Evolutionary conservation across 306 rosid genomes (phyloP).

Genomic region (Cicer chorassanicum): DNA sequence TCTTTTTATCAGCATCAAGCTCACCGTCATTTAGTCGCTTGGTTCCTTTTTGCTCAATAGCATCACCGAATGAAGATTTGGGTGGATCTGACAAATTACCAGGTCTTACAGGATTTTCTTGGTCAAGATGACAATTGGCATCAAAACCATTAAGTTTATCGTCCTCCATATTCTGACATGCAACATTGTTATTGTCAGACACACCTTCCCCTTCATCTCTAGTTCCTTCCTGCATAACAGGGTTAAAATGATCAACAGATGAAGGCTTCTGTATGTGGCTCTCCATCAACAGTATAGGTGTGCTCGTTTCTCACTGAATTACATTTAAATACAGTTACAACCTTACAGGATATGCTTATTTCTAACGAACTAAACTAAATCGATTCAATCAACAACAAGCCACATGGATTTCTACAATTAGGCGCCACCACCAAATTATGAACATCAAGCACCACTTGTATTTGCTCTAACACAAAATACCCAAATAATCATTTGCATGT

Average conservation of each 20-base stretch:
- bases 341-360: constrained; percentile 27
- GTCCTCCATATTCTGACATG: constrained; percentile 43
- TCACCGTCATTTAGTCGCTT: constrained; percentile 66
- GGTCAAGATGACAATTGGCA: constrained; percentile 47
- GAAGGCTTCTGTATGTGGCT: constrained; percentile 48
- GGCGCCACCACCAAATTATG: constrained; percentile 12
- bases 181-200: constrained; percentile 46
- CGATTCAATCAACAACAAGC: constrained; percentile 18
- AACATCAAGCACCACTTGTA: constrained; percentile 28
- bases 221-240: constrained; percentile 49
- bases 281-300: constrained; percentile 46
- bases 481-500: constrained; percentile 13
- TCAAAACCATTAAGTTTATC: constrained; percentile 51
- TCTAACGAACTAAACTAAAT: constrained; percentile 30
- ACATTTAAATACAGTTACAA: constrained; percentile 48
- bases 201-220: constrained; percentile 45
- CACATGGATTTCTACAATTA: constrained; percentile 22
- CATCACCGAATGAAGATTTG: constrained; percentile 50
- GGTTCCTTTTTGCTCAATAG: constrained; percentile 60
- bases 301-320: constrained; percentile 49
- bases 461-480: constrained; percentile 28
- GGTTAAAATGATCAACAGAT: constrained; percentile 47
- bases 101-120: constrained; percentile 46
- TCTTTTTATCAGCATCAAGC: constrained; percentile 59
- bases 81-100: constrained; percentile 45